Percentiles rank a stretch among this genome's conserved stretches.
phyloP scores from a whole-genome alignment of 768 basidiomycete genomes.

The Lactifluus piperatus region DNA sequence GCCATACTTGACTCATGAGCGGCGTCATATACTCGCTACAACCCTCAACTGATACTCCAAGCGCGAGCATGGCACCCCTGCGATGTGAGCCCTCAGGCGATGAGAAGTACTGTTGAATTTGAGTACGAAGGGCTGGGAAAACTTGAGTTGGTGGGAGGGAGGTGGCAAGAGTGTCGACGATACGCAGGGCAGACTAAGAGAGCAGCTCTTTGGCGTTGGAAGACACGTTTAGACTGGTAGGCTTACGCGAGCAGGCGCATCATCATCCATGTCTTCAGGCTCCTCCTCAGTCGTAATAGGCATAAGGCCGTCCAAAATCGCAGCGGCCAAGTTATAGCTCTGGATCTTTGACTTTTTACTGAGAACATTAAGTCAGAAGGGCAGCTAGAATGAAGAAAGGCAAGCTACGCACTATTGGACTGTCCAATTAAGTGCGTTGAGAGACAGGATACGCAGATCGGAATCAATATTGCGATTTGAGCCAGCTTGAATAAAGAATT shows the following conservation, averaged over 20 bases:
- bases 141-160: constrained; percentile 91
- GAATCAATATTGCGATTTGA: constrained; percentile 65
- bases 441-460: constrained; percentile 79
- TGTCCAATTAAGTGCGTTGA: constrained; percentile 95
- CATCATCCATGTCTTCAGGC: constrained; percentile 89
- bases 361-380: constrained; percentile 15
- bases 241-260: constrained; percentile 82
- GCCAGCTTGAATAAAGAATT: constrained; percentile 82
- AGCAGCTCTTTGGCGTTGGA: constrained; percentile 1
- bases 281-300: constrained; percentile 91
- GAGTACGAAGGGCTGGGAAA: constrained; percentile 79
- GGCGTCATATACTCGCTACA: constrained; percentile 98
- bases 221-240: neutral
- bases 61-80: constrained; percentile 89
- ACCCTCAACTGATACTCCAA: constrained; percentile 94
- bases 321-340: constrained; percentile 68
- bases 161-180: constrained; percentile 87
- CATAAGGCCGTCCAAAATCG: constrained; percentile 86
- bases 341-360: constrained; percentile 98
- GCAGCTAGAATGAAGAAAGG: neutral
- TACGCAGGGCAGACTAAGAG: constrained; percentile 79
- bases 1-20: constrained; percentile 87
- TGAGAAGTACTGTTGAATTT: constrained; percentile 79
- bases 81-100: constrained; percentile 72
- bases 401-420: constrained; percentile 71